These are phyloP conservation scores for Massarina eburnea DNA, from an alignment of 2,329 filamentous ascomycete genomes.

Conservation along the genomic window DNA sequence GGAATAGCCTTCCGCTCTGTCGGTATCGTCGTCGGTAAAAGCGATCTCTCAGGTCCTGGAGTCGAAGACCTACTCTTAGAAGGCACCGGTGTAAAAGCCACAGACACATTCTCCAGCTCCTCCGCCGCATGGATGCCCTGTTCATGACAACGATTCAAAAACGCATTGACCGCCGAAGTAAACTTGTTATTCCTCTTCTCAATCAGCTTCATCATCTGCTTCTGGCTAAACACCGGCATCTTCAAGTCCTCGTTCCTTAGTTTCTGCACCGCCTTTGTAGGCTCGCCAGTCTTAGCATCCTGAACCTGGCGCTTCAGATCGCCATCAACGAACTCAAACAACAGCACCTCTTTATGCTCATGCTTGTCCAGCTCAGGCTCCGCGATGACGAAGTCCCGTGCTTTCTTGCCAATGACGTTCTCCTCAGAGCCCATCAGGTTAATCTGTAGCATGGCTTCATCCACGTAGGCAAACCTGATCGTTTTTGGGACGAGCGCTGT, in stretches of 20 bases:
- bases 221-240: conserved; percentile 90
- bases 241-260: conserved; percentile 78
- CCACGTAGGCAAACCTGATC: conserved; percentile 83
- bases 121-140: conserved; percentile 68
- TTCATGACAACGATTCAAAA: conserved; percentile 72
- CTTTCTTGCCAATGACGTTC: conserved; percentile 61
- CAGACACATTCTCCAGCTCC: conserved; percentile 61
- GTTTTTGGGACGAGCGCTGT: conserved; percentile 74
- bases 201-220: conserved; percentile 86
- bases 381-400: conserved; percentile 47
- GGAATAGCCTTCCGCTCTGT: conserved; percentile 76
- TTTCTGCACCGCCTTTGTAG: conserved; percentile 66
- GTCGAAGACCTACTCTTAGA: conserved; percentile 48
- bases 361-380: conserved; percentile 42
- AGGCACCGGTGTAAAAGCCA: conserved; percentile 64
- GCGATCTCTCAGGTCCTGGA: conserved; percentile 46
- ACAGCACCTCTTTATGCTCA: conserved; percentile 68
- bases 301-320: conserved; percentile 81
- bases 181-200: conserved; percentile 89
- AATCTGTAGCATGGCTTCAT: conserved; percentile 79
- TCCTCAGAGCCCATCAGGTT: conserved; percentile 73
- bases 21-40: conserved; percentile 72
- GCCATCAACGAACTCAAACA: conserved; percentile 91
- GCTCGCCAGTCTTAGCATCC: conserved; percentile 71
- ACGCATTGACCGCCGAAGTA: conserved; percentile 71